phyloP scores from a whole-genome alignment of 1,139 yeast genomes.

The Magnusiomyces suaveolens region DNA sequence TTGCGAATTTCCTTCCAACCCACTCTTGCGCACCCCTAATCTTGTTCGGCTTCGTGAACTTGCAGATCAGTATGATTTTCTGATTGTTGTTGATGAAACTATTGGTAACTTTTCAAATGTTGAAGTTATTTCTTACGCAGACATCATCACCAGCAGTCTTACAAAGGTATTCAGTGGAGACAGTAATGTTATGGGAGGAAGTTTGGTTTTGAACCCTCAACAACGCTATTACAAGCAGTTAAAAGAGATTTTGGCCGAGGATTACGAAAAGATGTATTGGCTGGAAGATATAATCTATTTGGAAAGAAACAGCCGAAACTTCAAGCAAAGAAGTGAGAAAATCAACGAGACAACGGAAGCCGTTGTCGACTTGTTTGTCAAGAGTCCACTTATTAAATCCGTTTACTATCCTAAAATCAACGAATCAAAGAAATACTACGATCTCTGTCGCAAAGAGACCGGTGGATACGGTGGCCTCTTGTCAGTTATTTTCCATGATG shows the following conservation, averaged over 20 bases:
- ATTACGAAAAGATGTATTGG: conserved; percentile 75
- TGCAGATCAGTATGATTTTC: conserved; percentile 61
- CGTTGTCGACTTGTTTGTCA: conserved; percentile 35
- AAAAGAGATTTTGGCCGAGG: conserved; percentile 42
- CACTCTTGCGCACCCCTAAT: conserved; percentile 76
- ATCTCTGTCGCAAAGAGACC: conserved; percentile 44
- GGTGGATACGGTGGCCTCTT: conserved; percentile 95
- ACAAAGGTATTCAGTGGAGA: conserved; percentile 93
- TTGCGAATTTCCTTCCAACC: conserved; percentile 93
- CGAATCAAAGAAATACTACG: conserved; percentile 55
- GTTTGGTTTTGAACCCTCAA: conserved; percentile 64
- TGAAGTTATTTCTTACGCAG: conserved; percentile 73
- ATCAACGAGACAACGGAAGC: conserved; percentile 61
- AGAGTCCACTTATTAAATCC: conserved; percentile 39
- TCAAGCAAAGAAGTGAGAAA: conserved; percentile 53
- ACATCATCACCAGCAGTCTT: conserved; percentile 74
- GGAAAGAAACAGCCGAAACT: conserved; percentile 90
- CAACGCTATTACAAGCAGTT: conserved; percentile 46
- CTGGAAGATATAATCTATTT: conserved; percentile 86
- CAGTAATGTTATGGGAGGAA: conserved; percentile 92
- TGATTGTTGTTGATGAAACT: conserved; percentile 84
- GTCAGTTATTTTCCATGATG: conserved; percentile 62
- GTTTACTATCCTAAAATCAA: conserved; percentile 62
- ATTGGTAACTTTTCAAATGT: conserved; percentile 83
- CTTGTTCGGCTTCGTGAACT: conserved; percentile 51